These are phyloP conservation scores for Phycomyces nitens DNA, from an alignment of 192 early-diverging fungal species.

Conservation along the genomic window DNA sequence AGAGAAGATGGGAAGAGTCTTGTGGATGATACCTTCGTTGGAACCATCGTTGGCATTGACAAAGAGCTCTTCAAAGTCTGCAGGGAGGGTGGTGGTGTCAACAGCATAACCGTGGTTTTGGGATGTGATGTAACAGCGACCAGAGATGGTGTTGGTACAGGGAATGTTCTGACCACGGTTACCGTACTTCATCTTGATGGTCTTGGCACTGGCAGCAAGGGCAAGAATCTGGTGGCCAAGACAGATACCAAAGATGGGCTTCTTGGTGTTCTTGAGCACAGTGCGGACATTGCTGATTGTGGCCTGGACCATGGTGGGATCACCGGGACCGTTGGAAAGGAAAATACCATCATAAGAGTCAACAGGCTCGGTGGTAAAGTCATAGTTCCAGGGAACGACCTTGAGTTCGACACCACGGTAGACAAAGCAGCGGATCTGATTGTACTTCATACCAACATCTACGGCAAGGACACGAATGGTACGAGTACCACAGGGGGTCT, in stretches of 20 bases:
- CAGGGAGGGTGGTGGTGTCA: conserved; percentile 72
- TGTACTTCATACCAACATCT: conserved; percentile 99
- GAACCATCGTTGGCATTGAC: conserved; percentile 98
- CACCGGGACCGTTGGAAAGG: conserved; percentile 95
- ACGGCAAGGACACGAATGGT: conserved; percentile 84
- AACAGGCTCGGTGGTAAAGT: conserved; percentile 69
- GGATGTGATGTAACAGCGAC: conserved; percentile 97
- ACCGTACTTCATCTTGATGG: conserved; percentile 97
- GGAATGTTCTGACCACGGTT: conserved; percentile 99
- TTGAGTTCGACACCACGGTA: conserved; percentile 91
- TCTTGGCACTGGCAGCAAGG: conserved; percentile 88
- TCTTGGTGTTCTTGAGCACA: conserved; percentile 65
- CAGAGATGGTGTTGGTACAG: conserved; percentile 92
- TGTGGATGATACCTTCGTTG: conserved; percentile 97
- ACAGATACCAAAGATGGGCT: conserved; percentile 99
- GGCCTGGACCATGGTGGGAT: conserved; percentile 76
- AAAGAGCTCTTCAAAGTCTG: conserved; percentile 83
- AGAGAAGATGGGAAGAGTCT: conserved; percentile 89
- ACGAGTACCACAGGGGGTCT: conserved; percentile 57
- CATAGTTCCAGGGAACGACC: conserved; percentile 96
- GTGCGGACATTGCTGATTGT: conserved; percentile 77
- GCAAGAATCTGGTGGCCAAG: conserved; percentile 96
- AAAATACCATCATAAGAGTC: conserved; percentile 85
- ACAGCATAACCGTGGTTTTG: conserved; percentile 99
- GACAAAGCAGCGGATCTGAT: conserved; percentile 98